Conservation (phyloP, 2,329 filamentous ascomycete species). For the Zasmidium citrigriseum region DNA sequence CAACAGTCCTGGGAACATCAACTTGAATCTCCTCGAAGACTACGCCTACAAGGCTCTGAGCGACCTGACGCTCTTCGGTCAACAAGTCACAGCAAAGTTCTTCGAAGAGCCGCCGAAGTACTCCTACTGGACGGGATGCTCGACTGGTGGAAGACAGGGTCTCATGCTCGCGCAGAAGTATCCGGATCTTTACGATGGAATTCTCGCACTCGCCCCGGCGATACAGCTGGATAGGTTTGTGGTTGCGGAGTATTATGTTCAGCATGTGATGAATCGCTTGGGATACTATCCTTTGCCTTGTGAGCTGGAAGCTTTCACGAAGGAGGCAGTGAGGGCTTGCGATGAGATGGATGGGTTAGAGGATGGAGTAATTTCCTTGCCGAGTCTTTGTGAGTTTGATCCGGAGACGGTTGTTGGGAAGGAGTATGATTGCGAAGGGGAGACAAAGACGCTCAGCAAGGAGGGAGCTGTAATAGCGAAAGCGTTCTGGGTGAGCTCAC, state of each 20-base stretch:
- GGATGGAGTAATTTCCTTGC: conserved; percentile 33
- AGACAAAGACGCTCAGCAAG: conserved; percentile 23
- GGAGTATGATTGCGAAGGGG: conserved; percentile 36
- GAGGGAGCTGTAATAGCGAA: conserved; percentile 33
- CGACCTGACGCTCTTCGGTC: conserved; percentile 37
- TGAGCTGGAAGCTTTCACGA: conserved; percentile 35
- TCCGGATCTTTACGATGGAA: conserved; percentile 40
- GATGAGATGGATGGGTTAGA: conserved; percentile 36
- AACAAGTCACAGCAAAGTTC: conserved; percentile 28
- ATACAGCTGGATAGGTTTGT: conserved; percentile 33
- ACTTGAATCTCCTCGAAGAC: conserved; percentile 34
- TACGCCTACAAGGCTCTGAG: conserved; percentile 34
- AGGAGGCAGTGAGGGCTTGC: conserved; percentile 34
- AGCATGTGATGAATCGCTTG: conserved; percentile 30
- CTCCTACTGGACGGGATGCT: conserved; percentile 41
- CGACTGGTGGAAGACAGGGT: conserved; percentile 40
- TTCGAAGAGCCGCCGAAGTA: conserved; percentile 35
- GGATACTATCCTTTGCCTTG: conserved; percentile 28
- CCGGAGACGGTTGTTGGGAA: conserved; percentile 37
- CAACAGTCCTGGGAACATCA: conserved; percentile 33
- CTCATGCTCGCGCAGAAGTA: conserved; percentile 39
- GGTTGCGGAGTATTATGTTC: conserved; percentile 26
- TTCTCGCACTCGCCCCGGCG: conserved; percentile 39
- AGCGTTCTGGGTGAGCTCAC: conserved; percentile 30
- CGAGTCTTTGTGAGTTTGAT: conserved; percentile 29